Base-by-base conservation (phyloP, 352 stramenopile genomes). In the Globisporangium megalacanthum region DNA sequence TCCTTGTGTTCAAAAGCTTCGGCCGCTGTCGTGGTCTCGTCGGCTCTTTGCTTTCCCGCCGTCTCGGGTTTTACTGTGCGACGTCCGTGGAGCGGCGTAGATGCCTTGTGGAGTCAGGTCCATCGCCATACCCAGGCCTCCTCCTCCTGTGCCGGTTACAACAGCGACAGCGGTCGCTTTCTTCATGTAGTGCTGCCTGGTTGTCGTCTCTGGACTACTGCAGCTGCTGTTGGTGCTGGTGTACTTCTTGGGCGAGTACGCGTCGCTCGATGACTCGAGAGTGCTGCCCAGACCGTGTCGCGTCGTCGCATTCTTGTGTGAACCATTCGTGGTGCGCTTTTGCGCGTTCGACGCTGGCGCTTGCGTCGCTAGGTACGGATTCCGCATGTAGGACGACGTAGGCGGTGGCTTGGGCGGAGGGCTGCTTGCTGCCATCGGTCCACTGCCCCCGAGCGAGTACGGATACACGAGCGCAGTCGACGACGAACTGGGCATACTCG, bases 231-330 rank as follows among this genome's bases (percentile, higher is more conserved):
- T 69, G 14, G 35, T 56, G 22, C n/a, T 49, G 42, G 36, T 57
- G 49, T 52, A 68, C 60, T 77, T 82, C n/a, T 77, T 70, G 1
- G 74, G 64, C 20, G 79, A 80, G 59, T 86, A 85, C 29, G 75
- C 68, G 50, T 83, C 73, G 57, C 73, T 75, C 19, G 75, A 72
- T 41, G 52, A 72, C 29, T 73, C 70, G 9, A 83, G 54, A 54
- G 54, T 79, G 22, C 48, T 48, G 11, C 59, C 58, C 25, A 29
- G 25, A 4, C 57, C 41, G 25, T 52, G 39, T 14, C 56, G 55
- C 14, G 33, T 49, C 49, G 25, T 49, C n/a, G 42, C n/a, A 41
- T 31, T 54, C 41, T 44, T 49, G 52, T 46, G 57, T 3, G 13
- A 51, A 13, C 55, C 41, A 6, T 49, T 60, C 46, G 39, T 52